phyloP scores from a whole-genome alignment of 371 early-diverging fungal species.

The Mortierella sp. region DNA sequence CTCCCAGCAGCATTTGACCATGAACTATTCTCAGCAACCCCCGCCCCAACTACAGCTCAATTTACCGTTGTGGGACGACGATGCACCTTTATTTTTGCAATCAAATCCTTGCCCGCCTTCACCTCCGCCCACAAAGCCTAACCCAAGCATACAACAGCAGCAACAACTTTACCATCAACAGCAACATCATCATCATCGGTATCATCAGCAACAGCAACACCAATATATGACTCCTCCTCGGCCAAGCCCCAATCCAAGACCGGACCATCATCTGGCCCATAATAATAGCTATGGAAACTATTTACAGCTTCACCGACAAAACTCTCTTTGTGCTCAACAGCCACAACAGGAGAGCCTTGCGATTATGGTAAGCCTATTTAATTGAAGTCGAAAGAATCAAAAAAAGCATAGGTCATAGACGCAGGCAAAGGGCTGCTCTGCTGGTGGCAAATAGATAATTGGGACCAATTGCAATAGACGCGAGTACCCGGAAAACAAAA shows the following conservation, averaged over 20 bases:
- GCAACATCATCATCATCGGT: neutral
- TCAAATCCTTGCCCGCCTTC: neutral
- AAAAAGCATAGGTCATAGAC: no score
- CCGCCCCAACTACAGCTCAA: slow-evolving; percentile 7
- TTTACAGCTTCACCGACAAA: slow-evolving; percentile 7
- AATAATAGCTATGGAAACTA: neutral
- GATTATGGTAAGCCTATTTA: slow-evolving; percentile 1
- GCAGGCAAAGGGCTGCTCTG: no score
- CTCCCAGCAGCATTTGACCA: no score
- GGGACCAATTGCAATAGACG: neutral
- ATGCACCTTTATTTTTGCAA: neutral
- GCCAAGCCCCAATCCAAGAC: neutral
- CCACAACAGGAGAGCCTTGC: slow-evolving; percentile 1
- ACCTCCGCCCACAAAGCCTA: neutral
- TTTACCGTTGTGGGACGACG: slow-evolving; percentile 1
- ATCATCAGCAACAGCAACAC: neutral
- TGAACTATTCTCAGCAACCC: slow-evolving; percentile 11
- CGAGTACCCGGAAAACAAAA: neutral
- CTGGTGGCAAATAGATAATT: no score
- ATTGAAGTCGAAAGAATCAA: neutral
- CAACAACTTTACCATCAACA: neutral
- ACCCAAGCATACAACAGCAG: neutral
- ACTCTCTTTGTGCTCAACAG: slow-evolving; percentile 8
- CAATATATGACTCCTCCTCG: neutral
- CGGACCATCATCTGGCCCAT: neutral